Percentiles rank a stretch among this genome's conserved stretches.
Evolutionary conservation across 306 rosid genomes (phyloP).

Genomic region (Hippophae tibetana): DNA sequence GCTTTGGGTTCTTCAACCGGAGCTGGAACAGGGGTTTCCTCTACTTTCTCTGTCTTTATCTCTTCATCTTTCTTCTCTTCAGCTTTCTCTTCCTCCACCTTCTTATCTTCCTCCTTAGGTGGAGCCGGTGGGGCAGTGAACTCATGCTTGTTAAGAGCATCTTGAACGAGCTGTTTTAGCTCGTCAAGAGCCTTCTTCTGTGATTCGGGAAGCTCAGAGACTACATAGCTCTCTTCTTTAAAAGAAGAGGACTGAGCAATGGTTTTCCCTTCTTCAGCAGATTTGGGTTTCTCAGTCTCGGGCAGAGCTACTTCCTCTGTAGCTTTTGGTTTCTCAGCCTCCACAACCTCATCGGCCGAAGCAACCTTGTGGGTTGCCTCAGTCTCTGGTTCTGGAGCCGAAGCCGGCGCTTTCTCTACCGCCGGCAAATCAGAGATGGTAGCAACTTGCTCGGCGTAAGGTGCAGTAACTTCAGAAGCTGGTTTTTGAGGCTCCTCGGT

Average conservation of each 20-base stretch:
- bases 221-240: slow-evolving; percentile 52
- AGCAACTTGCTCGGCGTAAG: neutral
- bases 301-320: slow-evolving; percentile 14
- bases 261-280: slow-evolving; percentile 10
- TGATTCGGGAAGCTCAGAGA: slow-evolving; percentile 39
- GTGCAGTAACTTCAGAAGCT: no score
- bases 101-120: slow-evolving; percentile 17
- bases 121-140: slow-evolving; percentile 24
- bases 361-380: neutral
- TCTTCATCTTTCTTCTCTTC: slow-evolving; percentile 10
- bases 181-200: slow-evolving; percentile 54
- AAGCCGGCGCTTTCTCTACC: neutral
- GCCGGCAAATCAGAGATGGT: neutral
- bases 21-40: neutral
- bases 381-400: neutral
- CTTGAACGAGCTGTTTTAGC: slow-evolving; percentile 41
- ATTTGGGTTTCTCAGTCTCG: slow-evolving; percentile 20
- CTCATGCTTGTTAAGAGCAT: slow-evolving; percentile 44
- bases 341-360: no score
- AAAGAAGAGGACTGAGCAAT: slow-evolving; percentile 29
- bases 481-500: no score
- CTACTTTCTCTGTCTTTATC: neutral
- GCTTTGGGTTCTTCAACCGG: neutral
- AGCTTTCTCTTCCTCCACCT: neutral
- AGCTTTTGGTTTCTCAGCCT: neutral